phyloP scores from a whole-genome alignment of 208 protist genomes.

The Leishmania guyanensis region DNA sequence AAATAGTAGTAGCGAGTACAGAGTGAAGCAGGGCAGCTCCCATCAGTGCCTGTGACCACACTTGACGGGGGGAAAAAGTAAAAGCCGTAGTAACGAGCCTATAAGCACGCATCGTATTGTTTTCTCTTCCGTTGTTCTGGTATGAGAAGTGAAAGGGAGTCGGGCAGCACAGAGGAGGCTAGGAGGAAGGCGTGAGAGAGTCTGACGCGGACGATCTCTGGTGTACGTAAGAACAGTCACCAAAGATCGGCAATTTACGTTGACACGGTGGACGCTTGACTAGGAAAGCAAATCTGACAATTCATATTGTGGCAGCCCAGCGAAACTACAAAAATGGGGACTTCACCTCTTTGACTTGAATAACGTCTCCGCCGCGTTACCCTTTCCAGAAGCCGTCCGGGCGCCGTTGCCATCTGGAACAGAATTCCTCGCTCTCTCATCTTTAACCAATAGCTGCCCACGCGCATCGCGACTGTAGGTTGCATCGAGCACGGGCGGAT shows the following conservation, averaged over 20 bases:
- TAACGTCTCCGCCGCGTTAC: neutral
- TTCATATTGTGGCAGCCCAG: neutral
- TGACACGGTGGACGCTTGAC: neutral
- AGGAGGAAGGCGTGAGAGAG: neutral
- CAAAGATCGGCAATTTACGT: neutral
- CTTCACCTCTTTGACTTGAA: neutral
- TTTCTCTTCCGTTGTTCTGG: neutral
- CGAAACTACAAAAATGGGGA: neutral
- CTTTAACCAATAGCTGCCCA: neutral
- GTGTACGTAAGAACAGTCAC: neutral
- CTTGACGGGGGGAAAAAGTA: constrained; percentile 3
- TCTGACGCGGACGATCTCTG: neutral
- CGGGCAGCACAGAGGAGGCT: neutral
- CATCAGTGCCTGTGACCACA: too few species aligned
- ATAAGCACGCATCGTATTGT: neutral
- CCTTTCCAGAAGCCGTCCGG: neutral
- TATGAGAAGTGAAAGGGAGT: neutral
- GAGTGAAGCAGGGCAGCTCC: neutral
- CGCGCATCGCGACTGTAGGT: constrained; percentile 18
- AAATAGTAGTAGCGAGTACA: neutral
- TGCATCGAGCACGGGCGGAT: constrained; percentile 32
- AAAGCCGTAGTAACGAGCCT: neutral
- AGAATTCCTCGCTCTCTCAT: neutral
- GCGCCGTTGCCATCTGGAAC: neutral
- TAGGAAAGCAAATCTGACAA: neutral